Evolutionary conservation across 83 land plant genomes (phyloP), one percentile per base, ranked within the genome.

Genomic region (Picea mariana): DNA sequence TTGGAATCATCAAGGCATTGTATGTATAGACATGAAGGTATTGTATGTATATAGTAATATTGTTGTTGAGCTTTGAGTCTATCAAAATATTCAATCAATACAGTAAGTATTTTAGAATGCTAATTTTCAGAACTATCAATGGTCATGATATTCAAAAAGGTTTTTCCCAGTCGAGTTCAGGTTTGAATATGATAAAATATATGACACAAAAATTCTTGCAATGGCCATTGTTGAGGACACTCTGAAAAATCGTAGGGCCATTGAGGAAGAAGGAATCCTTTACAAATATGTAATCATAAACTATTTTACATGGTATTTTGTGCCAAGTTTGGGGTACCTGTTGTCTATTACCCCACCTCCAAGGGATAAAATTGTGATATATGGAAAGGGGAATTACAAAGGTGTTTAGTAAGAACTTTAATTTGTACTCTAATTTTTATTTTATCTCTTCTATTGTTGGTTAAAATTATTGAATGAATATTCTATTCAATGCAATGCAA

Each of bases 121-220:
- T 47, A 47, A 47, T 47, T 47, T 47, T 47, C 49, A 47, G 9
- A 47, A 47, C 49, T 47, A 47, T 47, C n/a, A n/a, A n/a, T 47
- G 49, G 52, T 47, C 12, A 47, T 47, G 11, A 7, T 47, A 47
- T 47, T 47, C 1, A 47, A 80, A 92, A 92, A 87, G 90, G 76
- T 92, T 87, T 83, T 79, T 89, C 5, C 94, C 94, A 1, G 88
- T 90, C 17, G 94, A 92, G 80, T 92, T 86, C 78, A 92, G 94
- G 8, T 81, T 38, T 13, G 94, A 92, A 61, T 86, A 86, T 62
- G 94, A 92, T 78, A 85, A 83, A 26, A 75, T 73, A 15, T 83
- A 88, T 61, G 82, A 87, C 2, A 81, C 87, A 2, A 89, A 88
- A 78, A 26, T 11, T 31, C 90, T 90, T n/a, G 87, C 88, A 17